Conservation (phyloP, 1,284 basidiomycete species). For the Boletus hoseneyae region DNA sequence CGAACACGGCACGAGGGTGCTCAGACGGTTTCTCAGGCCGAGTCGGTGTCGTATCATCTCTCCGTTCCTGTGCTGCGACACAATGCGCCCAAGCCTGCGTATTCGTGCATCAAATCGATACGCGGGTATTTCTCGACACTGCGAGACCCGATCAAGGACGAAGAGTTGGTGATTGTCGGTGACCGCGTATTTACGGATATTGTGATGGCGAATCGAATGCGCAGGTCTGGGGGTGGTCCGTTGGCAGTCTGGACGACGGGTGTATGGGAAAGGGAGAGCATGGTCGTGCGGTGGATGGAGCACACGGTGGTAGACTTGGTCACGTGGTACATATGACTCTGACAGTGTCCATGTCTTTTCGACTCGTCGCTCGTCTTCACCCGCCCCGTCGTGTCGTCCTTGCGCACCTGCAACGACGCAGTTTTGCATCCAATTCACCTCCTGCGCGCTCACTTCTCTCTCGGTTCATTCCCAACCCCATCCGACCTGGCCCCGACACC, state of each 20-base stretch:
- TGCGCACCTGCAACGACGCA: neutral
- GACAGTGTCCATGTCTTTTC: neutral
- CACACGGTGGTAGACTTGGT: constrained; percentile 40
- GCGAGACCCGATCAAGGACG: constrained; percentile 45
- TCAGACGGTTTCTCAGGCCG: constrained; percentile 54
- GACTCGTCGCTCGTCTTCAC: constrained; percentile 5
- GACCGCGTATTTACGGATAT: constrained; percentile 92
- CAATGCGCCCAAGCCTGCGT: constrained; percentile 58
- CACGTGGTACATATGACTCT: neutral
- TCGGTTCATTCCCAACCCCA: constrained; percentile 37
- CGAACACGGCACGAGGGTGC: neutral
- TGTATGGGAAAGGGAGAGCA: constrained; percentile 64
- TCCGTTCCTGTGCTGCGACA: constrained; percentile 84
- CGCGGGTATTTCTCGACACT: constrained; percentile 49
- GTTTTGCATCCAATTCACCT: constrained; percentile 13
- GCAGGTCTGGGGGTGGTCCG: constrained; percentile 41
- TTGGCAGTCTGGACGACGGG: constrained; percentile 65
- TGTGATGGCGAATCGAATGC: constrained; percentile 79
- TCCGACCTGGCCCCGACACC: constrained; percentile 35
- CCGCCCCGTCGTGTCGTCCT: neutral
- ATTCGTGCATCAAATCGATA: constrained; percentile 57
- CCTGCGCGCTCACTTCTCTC: constrained; percentile 35
- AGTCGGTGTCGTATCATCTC: constrained; percentile 78
- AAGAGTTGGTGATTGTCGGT: constrained; percentile 78
- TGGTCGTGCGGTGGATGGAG: constrained; percentile 58